These are phyloP conservation scores for Coemansia sp. DNA, from an alignment of 192 early-diverging fungal genomes.

Conservation along the genomic window DNA sequence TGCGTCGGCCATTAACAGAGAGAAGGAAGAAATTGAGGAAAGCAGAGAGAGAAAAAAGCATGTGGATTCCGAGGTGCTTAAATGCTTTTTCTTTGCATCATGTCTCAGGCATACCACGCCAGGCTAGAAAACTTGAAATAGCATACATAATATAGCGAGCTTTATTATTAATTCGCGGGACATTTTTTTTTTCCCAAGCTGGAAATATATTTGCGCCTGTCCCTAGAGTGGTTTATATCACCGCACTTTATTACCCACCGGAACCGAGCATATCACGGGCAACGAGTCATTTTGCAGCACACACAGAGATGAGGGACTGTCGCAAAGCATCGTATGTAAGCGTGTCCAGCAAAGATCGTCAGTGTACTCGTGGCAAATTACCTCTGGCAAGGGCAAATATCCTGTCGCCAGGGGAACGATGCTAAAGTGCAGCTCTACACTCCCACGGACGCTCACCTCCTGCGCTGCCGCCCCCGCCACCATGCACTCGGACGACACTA, in stretches of 20 bases:
- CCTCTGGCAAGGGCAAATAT: slow-evolving; percentile 35
- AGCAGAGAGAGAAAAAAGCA: slow-evolving; percentile 4
- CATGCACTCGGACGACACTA: slow-evolving; percentile 28
- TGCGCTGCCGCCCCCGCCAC: slow-evolving; percentile 23
- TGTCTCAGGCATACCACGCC: too few species aligned
- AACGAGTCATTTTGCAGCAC: slow-evolving; percentile 19
- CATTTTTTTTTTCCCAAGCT: too few species aligned
- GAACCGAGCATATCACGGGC: slow-evolving; percentile 32
- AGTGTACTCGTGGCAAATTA: slow-evolving; percentile 29
- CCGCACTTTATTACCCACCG: slow-evolving; percentile 10
- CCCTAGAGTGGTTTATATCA: background rate
- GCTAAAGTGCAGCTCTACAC: slow-evolving; percentile 10
- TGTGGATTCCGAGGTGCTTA: background rate
- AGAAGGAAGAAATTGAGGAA: slow-evolving; percentile 1
- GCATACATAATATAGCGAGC: too few species aligned
- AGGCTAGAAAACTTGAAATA: too few species aligned
- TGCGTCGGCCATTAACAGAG: slow-evolving; percentile 11
- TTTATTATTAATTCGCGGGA: too few species aligned
- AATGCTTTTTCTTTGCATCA: background rate
- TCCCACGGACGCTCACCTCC: slow-evolving; percentile 12
- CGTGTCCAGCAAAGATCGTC: slow-evolving; percentile 1
- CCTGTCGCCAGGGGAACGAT: slow-evolving; percentile 39
- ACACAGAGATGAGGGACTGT: slow-evolving; percentile 8
- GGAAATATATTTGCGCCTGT: background rate
- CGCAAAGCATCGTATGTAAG: background rate